Conservation (phyloP, 768 basidiomycete species). For the Psilocybe sp. region DNA sequence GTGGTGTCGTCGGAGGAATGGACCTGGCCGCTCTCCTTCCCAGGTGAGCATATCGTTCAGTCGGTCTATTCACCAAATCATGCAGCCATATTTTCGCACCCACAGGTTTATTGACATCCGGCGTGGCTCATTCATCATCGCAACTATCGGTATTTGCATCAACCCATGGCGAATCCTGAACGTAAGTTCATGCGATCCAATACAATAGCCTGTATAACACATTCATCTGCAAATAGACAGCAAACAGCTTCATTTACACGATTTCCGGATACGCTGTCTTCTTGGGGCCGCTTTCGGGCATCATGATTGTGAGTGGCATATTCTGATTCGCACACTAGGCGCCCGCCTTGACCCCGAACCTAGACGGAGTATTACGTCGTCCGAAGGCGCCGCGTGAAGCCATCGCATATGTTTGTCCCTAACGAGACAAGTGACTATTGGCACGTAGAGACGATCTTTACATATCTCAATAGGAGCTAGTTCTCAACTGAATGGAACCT, state of each 20-base stretch:
- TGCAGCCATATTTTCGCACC: not conserved
- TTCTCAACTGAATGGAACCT: too few species aligned
- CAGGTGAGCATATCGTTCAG: not conserved
- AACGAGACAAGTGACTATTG: constrained; percentile 24
- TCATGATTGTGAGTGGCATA: constrained; percentile 24
- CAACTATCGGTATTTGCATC: constrained; percentile 24
- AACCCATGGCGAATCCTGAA: constrained; percentile 30
- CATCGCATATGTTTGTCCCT: constrained; percentile 25
- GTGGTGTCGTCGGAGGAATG: constrained; percentile 32
- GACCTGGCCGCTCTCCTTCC: constrained; percentile 27
- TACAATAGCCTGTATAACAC: not conserved
- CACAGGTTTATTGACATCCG: constrained; percentile 25
- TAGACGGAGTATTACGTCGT: constrained; percentile 27
- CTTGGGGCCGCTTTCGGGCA: constrained; percentile 28
- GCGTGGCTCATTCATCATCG: constrained; percentile 28
- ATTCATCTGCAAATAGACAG: constrained; percentile 6
- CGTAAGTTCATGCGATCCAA: constrained; percentile 7
- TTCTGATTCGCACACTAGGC: not conserved
- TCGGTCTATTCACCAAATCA: not conserved
- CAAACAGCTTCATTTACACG: constrained; percentile 25
- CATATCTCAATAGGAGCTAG: not conserved
- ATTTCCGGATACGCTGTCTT: constrained; percentile 30
- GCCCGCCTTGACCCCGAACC: not conserved
- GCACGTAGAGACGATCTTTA: not conserved
- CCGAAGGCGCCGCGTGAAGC: constrained; percentile 21